These are phyloP conservation scores for Penicillium manginii DNA, from an alignment of 495 filamentous ascomycete species.

Conservation along the genomic window DNA sequence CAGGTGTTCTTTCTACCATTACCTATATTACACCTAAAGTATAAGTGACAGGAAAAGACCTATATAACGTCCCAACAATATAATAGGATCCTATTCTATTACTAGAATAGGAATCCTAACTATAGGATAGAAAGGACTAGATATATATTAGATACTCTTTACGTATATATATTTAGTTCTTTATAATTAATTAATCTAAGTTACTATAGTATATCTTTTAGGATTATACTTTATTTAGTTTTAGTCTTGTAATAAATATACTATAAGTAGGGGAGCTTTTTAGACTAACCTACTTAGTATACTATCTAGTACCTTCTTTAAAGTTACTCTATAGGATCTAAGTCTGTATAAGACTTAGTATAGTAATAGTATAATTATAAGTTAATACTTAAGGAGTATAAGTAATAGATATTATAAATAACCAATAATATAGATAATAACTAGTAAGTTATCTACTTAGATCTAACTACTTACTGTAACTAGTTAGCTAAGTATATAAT, in stretches of 20 bases:
- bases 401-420: neutral
- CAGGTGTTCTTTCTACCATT: too few relatives aligned
- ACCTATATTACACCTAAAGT: too few relatives aligned
- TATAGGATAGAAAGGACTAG: slow-evolving; percentile 6
- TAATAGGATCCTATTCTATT: too few relatives aligned
- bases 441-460: too few relatives aligned
- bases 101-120: too few relatives aligned
- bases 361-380: neutral
- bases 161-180: slow-evolving; percentile 6
- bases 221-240: neutral
- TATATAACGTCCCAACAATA: too few relatives aligned
- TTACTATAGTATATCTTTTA: neutral
- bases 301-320: neutral
- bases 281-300: neutral
- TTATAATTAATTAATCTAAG: slow-evolving; percentile 1
- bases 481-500: neutral
- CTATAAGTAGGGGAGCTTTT: too few relatives aligned
- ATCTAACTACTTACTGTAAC: neutral
- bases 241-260: too few relatives aligned
- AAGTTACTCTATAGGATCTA: neutral
- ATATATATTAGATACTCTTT: neutral
- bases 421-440: too few relatives aligned
- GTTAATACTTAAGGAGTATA: neutral
- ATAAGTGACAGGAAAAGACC: too few relatives aligned
- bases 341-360: neutral